Conservation (phyloP, 2,329 filamentous ascomycete genomes). For the Botrytis medusae region DNA sequence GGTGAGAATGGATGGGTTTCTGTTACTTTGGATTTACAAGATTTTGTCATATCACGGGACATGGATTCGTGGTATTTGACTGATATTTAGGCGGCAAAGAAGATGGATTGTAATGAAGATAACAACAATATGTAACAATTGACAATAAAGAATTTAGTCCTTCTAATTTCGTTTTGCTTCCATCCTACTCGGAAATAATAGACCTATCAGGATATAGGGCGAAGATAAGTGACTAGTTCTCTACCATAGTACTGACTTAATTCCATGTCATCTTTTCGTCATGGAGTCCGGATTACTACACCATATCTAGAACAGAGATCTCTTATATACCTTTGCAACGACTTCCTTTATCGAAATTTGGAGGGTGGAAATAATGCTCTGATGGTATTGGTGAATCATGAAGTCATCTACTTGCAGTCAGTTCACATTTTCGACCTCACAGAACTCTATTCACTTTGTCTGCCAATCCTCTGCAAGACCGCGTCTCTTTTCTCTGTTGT, state of each 20-base stretch:
- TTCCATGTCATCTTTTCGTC: too few relatives aligned
- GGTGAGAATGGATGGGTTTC: too few relatives aligned
- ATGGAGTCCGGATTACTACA: background rate
- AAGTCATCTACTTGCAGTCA: background rate
- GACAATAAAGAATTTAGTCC: accelerated
- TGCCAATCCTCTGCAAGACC: accelerated
- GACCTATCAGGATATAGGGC: background rate
- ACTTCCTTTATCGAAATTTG: background rate
- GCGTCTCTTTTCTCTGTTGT: background rate
- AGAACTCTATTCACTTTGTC: background rate
- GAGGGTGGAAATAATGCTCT: background rate
- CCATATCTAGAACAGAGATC: accelerated
- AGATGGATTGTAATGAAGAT: background rate
- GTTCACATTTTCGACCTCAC: background rate
- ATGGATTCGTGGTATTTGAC: background rate
- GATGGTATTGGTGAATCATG: background rate
- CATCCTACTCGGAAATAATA: accelerated
- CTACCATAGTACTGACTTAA: too few relatives aligned
- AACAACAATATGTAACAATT: background rate
- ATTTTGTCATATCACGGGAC: background rate
- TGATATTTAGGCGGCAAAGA: background rate
- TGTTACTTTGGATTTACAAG: background rate
- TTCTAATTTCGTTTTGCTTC: accelerated
- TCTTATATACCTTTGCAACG: background rate
- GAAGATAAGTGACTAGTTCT: background rate